A percentile compares a stretch with the other conserved stretches of the same genome.
Conservation (phyloP, 108 stramenopile genomes). For the Conticribra guillardii region DNA sequence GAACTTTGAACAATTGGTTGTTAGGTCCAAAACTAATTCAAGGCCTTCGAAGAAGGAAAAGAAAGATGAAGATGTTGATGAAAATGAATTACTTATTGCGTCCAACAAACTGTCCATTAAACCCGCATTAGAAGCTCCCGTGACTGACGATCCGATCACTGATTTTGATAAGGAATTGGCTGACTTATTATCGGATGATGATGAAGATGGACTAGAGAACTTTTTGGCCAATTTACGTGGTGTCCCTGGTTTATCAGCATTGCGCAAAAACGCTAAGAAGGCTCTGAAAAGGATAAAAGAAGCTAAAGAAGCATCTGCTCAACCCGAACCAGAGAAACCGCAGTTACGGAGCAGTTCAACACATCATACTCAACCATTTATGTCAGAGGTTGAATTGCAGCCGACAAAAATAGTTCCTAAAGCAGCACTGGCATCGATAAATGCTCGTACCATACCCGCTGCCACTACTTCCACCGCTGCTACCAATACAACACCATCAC, state of each 20-base stretch:
- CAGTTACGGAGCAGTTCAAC: conserved; percentile 7
- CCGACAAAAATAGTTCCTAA: not conserved
- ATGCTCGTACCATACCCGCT: not conserved
- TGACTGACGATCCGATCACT: conserved; percentile 5
- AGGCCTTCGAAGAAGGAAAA: conserved; percentile 44
- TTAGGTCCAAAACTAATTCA: conserved; percentile 27
- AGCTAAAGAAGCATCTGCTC: conserved; percentile 23
- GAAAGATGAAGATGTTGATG: conserved; percentile 28
- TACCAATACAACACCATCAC: conserved; percentile 22
- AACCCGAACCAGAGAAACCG: conserved; percentile 34
- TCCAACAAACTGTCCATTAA: conserved; percentile 5
- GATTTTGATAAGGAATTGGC: conserved; percentile 52
- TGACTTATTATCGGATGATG: conserved; percentile 56
- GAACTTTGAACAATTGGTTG: conserved; percentile 51
- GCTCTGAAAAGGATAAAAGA: conserved; percentile 79
- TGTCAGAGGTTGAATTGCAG: conserved; percentile 20
- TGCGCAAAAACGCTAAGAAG: conserved; percentile 92
- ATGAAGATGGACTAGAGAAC: conserved; percentile 77
- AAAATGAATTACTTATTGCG: conserved; percentile 13
- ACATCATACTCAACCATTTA: not conserved
- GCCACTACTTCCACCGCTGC: conserved; percentile 24
- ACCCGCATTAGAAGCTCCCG: not conserved
- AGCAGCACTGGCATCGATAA: not conserved
- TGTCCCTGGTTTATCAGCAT: conserved; percentile 80
- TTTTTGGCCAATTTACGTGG: conserved; percentile 79